Conservation (phyloP, 345 rosid species). For the Bretschneidera sinensis region DNA sequence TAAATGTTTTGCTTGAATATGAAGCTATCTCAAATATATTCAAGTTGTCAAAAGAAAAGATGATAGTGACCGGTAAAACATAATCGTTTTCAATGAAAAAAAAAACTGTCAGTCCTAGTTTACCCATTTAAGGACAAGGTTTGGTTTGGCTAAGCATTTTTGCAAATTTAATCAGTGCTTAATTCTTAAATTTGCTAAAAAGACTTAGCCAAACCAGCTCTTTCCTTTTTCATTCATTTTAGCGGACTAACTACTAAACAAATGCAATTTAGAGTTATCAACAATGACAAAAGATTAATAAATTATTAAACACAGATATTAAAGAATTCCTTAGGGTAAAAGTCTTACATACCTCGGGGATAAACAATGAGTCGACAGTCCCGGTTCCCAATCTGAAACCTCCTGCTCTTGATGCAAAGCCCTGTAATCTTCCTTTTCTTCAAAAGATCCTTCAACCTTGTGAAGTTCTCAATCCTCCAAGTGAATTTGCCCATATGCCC, state of each 20-base stretch:
- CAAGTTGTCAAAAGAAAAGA: not conserved
- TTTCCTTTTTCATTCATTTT: too few species aligned
- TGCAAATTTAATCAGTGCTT: too few species aligned
- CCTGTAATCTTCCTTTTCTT: conserved; percentile 99
- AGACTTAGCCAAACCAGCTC: too few species aligned
- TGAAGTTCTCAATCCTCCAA: conserved; percentile 93
- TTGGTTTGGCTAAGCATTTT: too few species aligned
- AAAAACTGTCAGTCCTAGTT: too few species aligned
- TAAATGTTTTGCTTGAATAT: too few species aligned
- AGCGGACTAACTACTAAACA: not conserved
- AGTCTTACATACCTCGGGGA: conserved; percentile 79
- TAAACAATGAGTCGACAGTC: conserved; percentile 98
- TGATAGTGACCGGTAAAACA: not conserved
- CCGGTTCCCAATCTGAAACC: conserved; percentile 97
- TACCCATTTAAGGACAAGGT: too few species aligned
- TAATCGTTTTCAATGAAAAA: too few species aligned
- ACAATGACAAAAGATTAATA: too few species aligned
- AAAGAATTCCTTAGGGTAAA: not conserved
- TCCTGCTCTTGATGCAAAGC: conserved; percentile 91
- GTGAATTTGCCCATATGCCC: conserved; percentile 82
- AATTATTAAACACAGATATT: not conserved
- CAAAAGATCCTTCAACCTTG: conserved; percentile 84
- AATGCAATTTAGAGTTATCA: too few species aligned
- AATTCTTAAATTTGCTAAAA: too few species aligned
- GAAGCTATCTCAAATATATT: not conserved